Conservation (phyloP, 176 grass and related monocot species). For the Rhynchospora tenuis region DNA sequence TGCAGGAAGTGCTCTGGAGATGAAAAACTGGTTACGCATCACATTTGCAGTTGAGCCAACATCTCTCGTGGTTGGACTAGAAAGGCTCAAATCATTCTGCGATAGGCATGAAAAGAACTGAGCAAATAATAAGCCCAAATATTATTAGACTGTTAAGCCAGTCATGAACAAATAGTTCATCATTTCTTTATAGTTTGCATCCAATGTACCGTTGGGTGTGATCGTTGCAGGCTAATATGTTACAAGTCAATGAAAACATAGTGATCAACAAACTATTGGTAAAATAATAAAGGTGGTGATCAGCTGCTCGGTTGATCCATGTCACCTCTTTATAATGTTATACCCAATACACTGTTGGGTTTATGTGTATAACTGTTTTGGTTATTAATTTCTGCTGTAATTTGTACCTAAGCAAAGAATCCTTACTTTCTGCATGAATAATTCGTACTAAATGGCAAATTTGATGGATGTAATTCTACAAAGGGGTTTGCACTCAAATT, state of each 20-base stretch:
- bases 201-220: neutral
- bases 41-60: conserved; percentile 46
- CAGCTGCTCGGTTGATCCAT: neutral
- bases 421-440: too few relatives aligned
- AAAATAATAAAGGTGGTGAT: neutral
- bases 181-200: neutral
- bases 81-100: conserved; percentile 63
- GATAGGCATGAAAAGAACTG: conserved; percentile 29
- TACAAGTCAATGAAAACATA: neutral
- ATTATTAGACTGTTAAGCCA: neutral
- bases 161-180: neutral
- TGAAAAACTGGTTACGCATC: conserved; percentile 61
- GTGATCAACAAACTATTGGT: neutral
- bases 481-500: too few relatives aligned
- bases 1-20: conserved; percentile 52
- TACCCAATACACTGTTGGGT: neutral
- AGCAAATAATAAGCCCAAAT: neutral
- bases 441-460: too few relatives aligned
- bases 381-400: too few relatives aligned
- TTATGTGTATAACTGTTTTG: neutral
- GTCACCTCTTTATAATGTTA: neutral
- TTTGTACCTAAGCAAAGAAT: too few relatives aligned
- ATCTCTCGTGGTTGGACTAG: conserved; percentile 49
- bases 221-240: neutral
- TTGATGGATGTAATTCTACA: too few relatives aligned